A percentile compares a stretch with the other conserved stretches of the same genome.
Conservation (phyloP, 176 grass and related monocot species). For the Carex littledalei region DNA sequence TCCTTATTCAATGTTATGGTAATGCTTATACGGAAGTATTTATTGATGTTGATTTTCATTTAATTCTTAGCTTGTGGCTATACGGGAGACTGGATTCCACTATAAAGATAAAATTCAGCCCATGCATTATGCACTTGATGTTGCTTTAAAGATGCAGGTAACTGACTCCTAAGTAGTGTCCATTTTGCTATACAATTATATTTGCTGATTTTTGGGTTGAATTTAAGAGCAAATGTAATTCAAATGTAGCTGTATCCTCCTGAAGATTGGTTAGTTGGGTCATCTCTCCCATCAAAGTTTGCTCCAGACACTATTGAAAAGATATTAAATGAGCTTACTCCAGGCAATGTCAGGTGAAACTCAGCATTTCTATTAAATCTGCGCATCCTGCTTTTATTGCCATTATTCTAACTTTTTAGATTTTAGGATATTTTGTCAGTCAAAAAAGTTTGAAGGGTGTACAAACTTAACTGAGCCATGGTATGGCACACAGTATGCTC, state of each 20-base stretch:
- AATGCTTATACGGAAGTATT: slow-evolving; percentile 19
- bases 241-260: slow-evolving; percentile 64
- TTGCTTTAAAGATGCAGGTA: slow-evolving; percentile 94
- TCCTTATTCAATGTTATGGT: not conserved
- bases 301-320: slow-evolving; percentile 63
- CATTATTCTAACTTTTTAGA: not conserved
- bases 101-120: slow-evolving; percentile 76
- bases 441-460: slow-evolving; percentile 66
- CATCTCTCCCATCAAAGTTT: slow-evolving; percentile 69
- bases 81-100: slow-evolving; percentile 72
- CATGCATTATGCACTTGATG: slow-evolving; percentile 54
- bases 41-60: slow-evolving; percentile 17
- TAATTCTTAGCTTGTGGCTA: slow-evolving; percentile 61
- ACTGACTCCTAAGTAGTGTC: not conserved
- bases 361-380: not conserved
- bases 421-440: slow-evolving; percentile 87
- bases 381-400: slow-evolving; percentile 9
- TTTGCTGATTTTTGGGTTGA: not conserved
- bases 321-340: slow-evolving; percentile 73
- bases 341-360: slow-evolving; percentile 76
- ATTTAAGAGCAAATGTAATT: not conserved
- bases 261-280: slow-evolving; percentile 80
- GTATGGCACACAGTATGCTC: slow-evolving; percentile 75
- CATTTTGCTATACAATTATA: not conserved
- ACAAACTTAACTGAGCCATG: slow-evolving; percentile 76